Conservation (phyloP, 2,329 filamentous ascomycete species). For the Epichloe baconii region DNA sequence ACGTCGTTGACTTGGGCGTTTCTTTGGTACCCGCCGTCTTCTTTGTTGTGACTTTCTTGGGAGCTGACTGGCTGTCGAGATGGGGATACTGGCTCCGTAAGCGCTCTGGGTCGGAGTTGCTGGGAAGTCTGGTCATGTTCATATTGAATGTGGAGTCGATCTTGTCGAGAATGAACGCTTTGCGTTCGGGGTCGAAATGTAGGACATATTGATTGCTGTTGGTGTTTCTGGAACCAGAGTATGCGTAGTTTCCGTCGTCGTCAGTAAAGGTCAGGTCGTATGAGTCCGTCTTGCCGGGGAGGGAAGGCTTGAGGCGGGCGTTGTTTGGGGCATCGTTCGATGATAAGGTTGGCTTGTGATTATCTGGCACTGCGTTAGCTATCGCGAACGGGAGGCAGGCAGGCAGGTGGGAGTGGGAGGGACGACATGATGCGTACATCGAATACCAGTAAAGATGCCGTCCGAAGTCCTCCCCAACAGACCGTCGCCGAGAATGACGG, state of each 20-base stretch:
- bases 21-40: conserved; percentile 12
- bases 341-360: conserved; percentile 44
- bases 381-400: not conserved
- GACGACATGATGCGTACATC: conserved; percentile 33
- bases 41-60: conserved; percentile 15
- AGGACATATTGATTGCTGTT: conserved; percentile 50
- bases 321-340: conserved; percentile 34
- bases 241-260: conserved; percentile 43
- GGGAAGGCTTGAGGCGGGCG: conserved; percentile 38
- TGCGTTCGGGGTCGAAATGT: conserved; percentile 60
- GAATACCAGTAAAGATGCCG: conserved; percentile 46
- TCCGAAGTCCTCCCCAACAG: conserved; percentile 42
- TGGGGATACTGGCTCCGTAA: conserved; percentile 56
- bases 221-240: conserved; percentile 44
- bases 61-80: conserved; percentile 29
- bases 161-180: conserved; percentile 71
- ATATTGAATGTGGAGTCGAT: conserved; percentile 75
- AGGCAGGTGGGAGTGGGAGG: not conserved
- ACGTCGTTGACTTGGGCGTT: conserved; percentile 7
- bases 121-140: conserved; percentile 63
- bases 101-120: conserved; percentile 47
- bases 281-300: conserved; percentile 34
- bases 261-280: conserved; percentile 44
- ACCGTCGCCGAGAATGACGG: conserved; percentile 49
- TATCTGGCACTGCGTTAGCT: conserved; percentile 30